Percentiles rank a stretch among this genome's conserved stretches.
phyloP scores from a whole-genome alignment of 2,329 filamentous ascomycete species.

The Camptophora hylomeconis region DNA sequence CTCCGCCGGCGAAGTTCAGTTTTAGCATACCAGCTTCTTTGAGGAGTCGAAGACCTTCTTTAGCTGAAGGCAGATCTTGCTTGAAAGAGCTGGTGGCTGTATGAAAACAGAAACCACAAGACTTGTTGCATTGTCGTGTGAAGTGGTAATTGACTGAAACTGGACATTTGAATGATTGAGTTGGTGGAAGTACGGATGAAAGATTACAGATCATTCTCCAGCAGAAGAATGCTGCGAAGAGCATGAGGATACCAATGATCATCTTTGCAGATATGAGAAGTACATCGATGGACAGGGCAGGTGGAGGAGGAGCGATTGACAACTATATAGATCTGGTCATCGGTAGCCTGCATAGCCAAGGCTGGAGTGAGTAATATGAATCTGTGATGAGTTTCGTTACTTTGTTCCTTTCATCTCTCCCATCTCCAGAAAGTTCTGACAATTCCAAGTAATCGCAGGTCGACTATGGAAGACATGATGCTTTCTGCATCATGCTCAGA shows the following conservation, averaged over 20 bases:
- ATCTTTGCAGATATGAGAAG: background rate
- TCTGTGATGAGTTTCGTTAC: too few species aligned
- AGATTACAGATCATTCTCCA: background rate
- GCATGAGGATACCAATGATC: background rate
- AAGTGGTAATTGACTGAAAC: slow-evolving; percentile 37
- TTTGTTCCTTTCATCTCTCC: too few species aligned
- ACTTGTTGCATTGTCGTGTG: slow-evolving; percentile 35
- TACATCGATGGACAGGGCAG: background rate
- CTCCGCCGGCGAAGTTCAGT: slow-evolving; percentile 43
- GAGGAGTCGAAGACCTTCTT: slow-evolving; percentile 33
- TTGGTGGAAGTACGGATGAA: background rate
- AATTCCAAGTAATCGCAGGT: too few species aligned
- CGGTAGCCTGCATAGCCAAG: too few species aligned
- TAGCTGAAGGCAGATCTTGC: slow-evolving; percentile 27
- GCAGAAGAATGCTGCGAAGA: background rate
- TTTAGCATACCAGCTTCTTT: slow-evolving; percentile 41
- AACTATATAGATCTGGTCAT: background rate
- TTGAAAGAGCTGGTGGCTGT: slow-evolving; percentile 38
- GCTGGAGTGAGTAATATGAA: too few species aligned
- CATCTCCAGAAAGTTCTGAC: too few species aligned
- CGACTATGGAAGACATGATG: background rate
- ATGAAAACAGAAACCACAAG: slow-evolving; percentile 45
- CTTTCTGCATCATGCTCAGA: background rate
- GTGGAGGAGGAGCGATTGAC: background rate
- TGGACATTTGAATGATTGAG: slow-evolving; percentile 13